phyloP scores from a whole-genome alignment of 2,329 filamentous ascomycete genomes.

The Falciphora oryzae region DNA sequence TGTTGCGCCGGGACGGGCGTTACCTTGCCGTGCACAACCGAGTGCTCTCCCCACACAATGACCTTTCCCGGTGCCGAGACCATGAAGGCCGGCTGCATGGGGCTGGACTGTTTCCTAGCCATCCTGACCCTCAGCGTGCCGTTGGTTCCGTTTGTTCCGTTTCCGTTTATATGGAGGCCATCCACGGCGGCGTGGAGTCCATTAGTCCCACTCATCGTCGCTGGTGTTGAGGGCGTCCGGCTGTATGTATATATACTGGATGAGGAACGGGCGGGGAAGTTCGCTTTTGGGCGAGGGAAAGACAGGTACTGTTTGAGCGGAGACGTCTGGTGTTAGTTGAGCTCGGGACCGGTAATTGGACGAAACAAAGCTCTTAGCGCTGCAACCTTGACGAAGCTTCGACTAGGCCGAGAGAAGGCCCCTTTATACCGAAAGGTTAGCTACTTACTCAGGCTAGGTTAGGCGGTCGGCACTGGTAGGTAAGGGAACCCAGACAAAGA shows the following conservation, averaged over 20 bases:
- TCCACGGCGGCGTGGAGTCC: conserved; percentile 17
- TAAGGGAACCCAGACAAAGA: not conserved
- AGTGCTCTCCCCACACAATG: conserved; percentile 96
- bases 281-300: not conserved
- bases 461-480: not conserved
- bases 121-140: conserved; percentile 31
- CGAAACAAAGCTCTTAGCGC: not conserved
- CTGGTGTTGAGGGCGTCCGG: not conserved
- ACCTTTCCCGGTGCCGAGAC: conserved; percentile 97
- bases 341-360: not conserved
- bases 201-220: conserved; percentile 14
- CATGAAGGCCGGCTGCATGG: conserved; percentile 87
- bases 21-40: conserved; percentile 95
- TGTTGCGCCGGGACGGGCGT: conserved; percentile 14
- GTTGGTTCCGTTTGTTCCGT: conserved; percentile 20
- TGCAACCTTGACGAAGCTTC: not conserved
- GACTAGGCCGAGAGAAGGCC: not conserved
- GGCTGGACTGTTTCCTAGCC: conserved; percentile 53
- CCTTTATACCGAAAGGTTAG: not conserved
- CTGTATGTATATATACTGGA: not conserved
- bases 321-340: not conserved
- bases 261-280: not conserved
- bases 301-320: not conserved
- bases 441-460: not conserved
- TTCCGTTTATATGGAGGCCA: conserved; percentile 20